phyloP scores from a whole-genome alignment of 495 filamentous ascomycete species.

The Aspergillus campestris region DNA sequence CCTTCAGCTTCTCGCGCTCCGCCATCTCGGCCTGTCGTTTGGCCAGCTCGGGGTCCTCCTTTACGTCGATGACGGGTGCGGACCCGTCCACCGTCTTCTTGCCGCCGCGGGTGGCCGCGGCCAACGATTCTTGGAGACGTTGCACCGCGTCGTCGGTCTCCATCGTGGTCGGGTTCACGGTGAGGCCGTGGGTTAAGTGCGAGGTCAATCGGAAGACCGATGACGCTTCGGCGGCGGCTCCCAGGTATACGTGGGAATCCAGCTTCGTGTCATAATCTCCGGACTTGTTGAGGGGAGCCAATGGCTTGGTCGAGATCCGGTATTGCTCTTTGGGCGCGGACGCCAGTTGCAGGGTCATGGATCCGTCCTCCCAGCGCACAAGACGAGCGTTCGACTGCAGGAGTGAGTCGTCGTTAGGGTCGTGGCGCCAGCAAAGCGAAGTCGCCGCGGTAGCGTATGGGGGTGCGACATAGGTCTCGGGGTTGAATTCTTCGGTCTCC shows the following conservation, averaged over 20 bases:
- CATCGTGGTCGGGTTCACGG: conserved; percentile 57
- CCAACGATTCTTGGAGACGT: conserved; percentile 61
- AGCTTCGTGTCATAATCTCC: conserved; percentile 56
- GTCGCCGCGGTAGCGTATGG: conserved; percentile 58
- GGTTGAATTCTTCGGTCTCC: conserved; percentile 64
- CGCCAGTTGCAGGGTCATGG: conserved; percentile 68
- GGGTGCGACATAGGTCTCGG: conserved; percentile 61
- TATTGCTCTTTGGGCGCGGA: conserved; percentile 69
- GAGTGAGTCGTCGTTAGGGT: conserved; percentile 48
- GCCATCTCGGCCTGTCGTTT: conserved; percentile 66
- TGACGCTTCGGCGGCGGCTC: conserved; percentile 60
- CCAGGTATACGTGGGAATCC: conserved; percentile 78
- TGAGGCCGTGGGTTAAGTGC: conserved; percentile 71
- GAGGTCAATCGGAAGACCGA: conserved; percentile 66
- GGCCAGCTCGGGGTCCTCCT: conserved; percentile 72
- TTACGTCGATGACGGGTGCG: conserved; percentile 49
- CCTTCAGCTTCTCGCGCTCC: conserved; percentile 61
- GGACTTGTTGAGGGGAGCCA: conserved; percentile 60
- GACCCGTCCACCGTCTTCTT: conserved; percentile 53
- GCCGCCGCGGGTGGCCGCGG: conserved; percentile 46
- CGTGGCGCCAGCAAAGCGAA: conserved; percentile 62
- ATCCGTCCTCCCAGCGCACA: conserved; percentile 78
- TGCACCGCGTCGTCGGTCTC: conserved; percentile 72
- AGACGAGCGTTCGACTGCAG: conserved; percentile 71
- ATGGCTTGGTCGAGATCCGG: conserved; percentile 63